Conservation (phyloP, 2,329 filamentous ascomycete species). For the Aspergillus pseudoglaucus region DNA sequence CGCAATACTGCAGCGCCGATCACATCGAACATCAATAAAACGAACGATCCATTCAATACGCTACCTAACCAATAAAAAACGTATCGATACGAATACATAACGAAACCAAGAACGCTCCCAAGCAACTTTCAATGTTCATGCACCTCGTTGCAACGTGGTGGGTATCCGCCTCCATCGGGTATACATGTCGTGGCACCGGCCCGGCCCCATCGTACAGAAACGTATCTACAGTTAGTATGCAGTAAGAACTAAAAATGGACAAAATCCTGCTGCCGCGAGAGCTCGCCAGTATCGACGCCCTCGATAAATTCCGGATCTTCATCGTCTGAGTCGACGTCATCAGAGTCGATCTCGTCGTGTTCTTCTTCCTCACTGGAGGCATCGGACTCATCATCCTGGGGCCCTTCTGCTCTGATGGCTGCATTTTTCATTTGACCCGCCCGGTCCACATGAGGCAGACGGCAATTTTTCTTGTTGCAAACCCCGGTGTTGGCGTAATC, state of each 20-base stretch:
- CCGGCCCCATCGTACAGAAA: background rate
- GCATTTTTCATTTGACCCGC: constrained; percentile 66
- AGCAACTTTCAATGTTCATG: background rate
- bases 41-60: background rate
- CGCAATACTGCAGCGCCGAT: too few species aligned
- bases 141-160: background rate
- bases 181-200: background rate
- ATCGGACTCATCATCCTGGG: constrained; percentile 55
- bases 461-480: constrained; percentile 76
- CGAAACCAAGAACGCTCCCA: background rate
- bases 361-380: constrained; percentile 72
- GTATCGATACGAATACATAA: background rate
- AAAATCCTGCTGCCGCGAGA: constrained; percentile 50
- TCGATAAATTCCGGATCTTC: constrained; percentile 36
- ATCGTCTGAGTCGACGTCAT: constrained; percentile 66
- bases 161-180: background rate
- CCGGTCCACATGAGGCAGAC: constrained; percentile 78
- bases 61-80: background rate
- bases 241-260: constrained; percentile 36
- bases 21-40: too few species aligned
- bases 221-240: background rate
- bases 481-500: constrained; percentile 86
- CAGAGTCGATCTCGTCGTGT: constrained; percentile 58
- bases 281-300: constrained; percentile 38
- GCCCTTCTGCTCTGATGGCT: constrained; percentile 34